Evolutionary conservation across 2,329 filamentous ascomycete species (phyloP).

Genomic region (Fusarium tanahbumbuense): DNA sequence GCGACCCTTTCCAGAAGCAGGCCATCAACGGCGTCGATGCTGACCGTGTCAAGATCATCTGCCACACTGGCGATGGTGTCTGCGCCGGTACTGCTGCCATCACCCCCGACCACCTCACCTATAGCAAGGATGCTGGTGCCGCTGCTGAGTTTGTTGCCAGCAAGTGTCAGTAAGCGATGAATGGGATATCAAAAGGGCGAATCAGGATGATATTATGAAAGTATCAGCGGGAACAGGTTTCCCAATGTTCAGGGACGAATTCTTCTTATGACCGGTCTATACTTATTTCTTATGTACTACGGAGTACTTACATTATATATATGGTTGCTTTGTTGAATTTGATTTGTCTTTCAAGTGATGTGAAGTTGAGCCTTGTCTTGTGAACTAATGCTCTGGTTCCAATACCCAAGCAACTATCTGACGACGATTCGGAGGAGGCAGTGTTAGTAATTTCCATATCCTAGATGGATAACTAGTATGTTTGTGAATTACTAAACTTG

Average conservation of each 20-base stretch:
- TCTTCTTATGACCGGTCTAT: background rate
- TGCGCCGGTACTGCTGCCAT: constrained; percentile 47
- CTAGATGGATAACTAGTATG: background rate
- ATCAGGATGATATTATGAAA: background rate
- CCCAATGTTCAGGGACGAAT: background rate
- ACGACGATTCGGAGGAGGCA: background rate
- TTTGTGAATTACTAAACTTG: background rate
- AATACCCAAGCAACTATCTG: background rate
- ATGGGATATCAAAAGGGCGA: background rate
- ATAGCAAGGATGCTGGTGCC: constrained; percentile 46
- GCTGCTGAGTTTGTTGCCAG: constrained; percentile 47
- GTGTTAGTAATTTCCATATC: background rate
- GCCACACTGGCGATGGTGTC: constrained; percentile 50
- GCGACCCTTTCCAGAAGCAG: constrained; percentile 45
- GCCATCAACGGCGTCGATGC: constrained; percentile 37
- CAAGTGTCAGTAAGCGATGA: constrained; percentile 29
- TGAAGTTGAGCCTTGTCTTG: background rate
- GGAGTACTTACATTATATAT: background rate
- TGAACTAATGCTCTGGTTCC: background rate
- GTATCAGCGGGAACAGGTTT: background rate
- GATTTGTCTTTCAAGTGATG: background rate
- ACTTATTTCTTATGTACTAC: background rate
- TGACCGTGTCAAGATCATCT: constrained; percentile 47
- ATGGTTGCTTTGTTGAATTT: background rate
- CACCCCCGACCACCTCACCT: constrained; percentile 44